phyloP scores from a whole-genome alignment of 345 rosid species.

The Eutrema yunnanense region DNA sequence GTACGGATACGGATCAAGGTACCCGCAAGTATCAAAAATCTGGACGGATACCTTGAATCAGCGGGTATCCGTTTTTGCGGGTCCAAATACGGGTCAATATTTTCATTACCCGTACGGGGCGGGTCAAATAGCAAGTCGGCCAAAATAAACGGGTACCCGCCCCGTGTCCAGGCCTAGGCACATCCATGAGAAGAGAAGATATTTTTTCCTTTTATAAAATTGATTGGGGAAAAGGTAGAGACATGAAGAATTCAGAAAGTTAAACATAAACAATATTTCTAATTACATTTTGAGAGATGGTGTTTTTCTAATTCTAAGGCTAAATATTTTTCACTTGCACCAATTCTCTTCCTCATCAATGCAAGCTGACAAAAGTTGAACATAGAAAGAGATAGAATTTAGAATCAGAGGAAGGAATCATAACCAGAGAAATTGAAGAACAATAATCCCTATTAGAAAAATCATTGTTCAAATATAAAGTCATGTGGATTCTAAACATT shows the following conservation, averaged over 20 bases:
- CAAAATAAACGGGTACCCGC: too few relatives aligned
- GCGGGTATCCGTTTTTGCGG: too few relatives aligned
- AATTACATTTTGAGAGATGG: constrained; percentile 2
- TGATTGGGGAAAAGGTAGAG: neutral
- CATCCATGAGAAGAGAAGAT: too few relatives aligned
- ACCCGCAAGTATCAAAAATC: too few relatives aligned
- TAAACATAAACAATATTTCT: neutral
- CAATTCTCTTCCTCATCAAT: constrained; percentile 16
- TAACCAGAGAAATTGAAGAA: neutral
- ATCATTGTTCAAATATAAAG: neutral
- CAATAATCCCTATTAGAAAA: neutral
- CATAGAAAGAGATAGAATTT: neutral
- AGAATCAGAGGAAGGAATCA: neutral
- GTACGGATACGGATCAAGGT: too few relatives aligned
- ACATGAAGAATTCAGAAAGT: neutral
- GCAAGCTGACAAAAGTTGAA: constrained; percentile 9
- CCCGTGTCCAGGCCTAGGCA: too few relatives aligned
- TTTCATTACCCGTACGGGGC: too few relatives aligned
- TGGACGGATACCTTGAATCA: too few relatives aligned
- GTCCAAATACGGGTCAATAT: too few relatives aligned
- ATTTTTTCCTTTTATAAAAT: neutral
- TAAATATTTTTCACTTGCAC: constrained; percentile 4
- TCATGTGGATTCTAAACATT: neutral
- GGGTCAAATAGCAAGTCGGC: too few relatives aligned
- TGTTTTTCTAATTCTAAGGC: neutral